Conservation (phyloP, 2,329 filamentous ascomycete species). For the Aspergillus tubingensis region DNA sequence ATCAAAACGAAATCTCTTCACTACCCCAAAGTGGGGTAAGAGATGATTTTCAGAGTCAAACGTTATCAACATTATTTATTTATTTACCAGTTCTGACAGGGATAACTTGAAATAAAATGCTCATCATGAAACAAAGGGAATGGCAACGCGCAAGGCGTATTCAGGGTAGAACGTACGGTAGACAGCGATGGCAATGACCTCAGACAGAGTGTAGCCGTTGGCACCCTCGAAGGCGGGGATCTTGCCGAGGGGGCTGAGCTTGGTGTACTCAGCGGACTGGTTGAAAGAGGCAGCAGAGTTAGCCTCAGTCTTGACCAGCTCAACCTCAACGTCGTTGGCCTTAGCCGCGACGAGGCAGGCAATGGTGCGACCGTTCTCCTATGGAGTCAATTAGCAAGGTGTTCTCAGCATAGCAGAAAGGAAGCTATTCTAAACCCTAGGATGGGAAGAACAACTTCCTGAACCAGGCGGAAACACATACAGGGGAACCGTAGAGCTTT, state of each 20-base stretch:
- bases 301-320: conserved; percentile 68
- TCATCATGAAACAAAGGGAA: conserved; percentile 61
- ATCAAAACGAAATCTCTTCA: conserved; percentile 19
- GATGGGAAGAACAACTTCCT: conserved; percentile 6
- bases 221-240: conserved; percentile 88
- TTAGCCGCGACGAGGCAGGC: conserved; percentile 92
- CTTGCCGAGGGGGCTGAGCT: conserved; percentile 85
- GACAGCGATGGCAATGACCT: conserved; percentile 93
- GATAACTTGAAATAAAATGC: conserved; percentile 83
- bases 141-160: conserved; percentile 18
- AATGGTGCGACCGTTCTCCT: conserved; percentile 89
- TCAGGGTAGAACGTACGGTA: conserved; percentile 73
- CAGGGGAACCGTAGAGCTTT: conserved; percentile 88
- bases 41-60: conserved; percentile 66
- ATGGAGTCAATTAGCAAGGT: conserved; percentile 23
- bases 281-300: conserved; percentile 59
- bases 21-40: conserved; percentile 44
- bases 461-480: conserved; percentile 49
- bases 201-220: conserved; percentile 86
- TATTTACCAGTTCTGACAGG: conserved; percentile 78
- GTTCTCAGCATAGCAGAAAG: conserved; percentile 8
- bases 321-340: conserved; percentile 92
- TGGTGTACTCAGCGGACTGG: conserved; percentile 74
- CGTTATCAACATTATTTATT: conserved; percentile 70
- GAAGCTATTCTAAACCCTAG: conserved; percentile 15